These are phyloP conservation scores for Xylariaceae sp. DNA, from an alignment of 2,329 filamentous ascomycete species.

Conservation along the genomic window DNA sequence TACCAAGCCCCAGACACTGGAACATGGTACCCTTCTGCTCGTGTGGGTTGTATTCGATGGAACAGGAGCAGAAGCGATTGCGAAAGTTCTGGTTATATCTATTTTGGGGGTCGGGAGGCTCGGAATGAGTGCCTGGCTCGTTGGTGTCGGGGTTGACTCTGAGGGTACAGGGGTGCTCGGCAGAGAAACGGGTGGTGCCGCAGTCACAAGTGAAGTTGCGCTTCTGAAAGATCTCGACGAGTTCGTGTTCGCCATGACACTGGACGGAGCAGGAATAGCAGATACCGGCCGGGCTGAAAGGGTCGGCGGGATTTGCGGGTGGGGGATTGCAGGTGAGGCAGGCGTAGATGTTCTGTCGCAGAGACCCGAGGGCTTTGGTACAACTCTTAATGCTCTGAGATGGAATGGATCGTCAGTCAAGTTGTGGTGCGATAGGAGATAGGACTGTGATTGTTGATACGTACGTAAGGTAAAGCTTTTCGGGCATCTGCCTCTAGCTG, in stretches of 20 bases:
- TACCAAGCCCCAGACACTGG: constrained; percentile 85
- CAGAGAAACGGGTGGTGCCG: constrained; percentile 74
- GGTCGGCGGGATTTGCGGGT: constrained; percentile 56
- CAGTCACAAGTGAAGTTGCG: constrained; percentile 96
- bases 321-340: constrained; percentile 91
- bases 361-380: constrained; percentile 80
- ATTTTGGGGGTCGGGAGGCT: constrained; percentile 69
- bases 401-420: constrained; percentile 13
- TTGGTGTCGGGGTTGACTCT: constrained; percentile 70
- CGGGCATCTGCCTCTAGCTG: constrained; percentile 91
- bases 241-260: constrained; percentile 89
- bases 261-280: constrained; percentile 97
- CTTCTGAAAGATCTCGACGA: constrained; percentile 95
- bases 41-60: constrained; percentile 80
- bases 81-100: constrained; percentile 94
- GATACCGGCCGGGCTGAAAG: constrained; percentile 72
- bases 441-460: constrained; percentile 25
- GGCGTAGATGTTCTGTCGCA: constrained; percentile 86
- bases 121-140: constrained; percentile 68
- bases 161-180: constrained; percentile 67
- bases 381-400: constrained; percentile 87
- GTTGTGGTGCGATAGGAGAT: constrained; percentile 17
- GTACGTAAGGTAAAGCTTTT: constrained; percentile 87
- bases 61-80: constrained; percentile 88
- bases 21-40: constrained; percentile 97